Base-by-base conservation (phyloP, 2,329 filamentous ascomycete genomes). In the Alternaria rosae region DNA sequence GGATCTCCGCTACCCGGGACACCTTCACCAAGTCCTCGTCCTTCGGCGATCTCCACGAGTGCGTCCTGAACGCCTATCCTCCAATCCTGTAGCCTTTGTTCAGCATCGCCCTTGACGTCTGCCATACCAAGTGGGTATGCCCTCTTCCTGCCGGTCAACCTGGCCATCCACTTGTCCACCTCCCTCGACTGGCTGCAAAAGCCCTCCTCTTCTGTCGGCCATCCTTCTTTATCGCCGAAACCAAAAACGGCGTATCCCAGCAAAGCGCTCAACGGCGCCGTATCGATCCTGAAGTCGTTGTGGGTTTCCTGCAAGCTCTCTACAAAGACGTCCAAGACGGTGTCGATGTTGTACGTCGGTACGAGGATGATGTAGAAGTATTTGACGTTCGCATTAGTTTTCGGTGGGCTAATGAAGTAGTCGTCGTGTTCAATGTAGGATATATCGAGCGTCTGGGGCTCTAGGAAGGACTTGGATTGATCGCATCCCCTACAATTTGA, bases 101-200 rank as follows among this genome's bases (percentile, higher is more conserved):
- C 82, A 20, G 89, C 87, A 75, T 95, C 91, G n/a, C 81, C 85
- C 79, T 93, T 96, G 59, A 91, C 87, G 79, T 98, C 93, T 3
- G 91, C 93, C 85, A 94, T 90, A 5, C 95, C 95, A 7, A 98
- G 83, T 0, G 94, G 94, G 72, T 91, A 98, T 1, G 93, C 94
- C 75, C 94, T 86, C 81, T 94, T 97, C 64, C 91, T 87, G 2
- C 88, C 90, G 0, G 94, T 97, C 72, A 99, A 81, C 76, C 93
- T 96, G n/a, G 94, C 93, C 91, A 99, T 92, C 94, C 95, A 98
- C 76, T 89, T 93, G 77, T 99, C 94, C 4, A 96, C 85, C 69
- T 97, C 90, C 73, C 90, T 92, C 2, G 94, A 94, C 77, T 98
- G 94, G 65, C 92, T 93, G 77, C 94, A 97, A 80, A 94, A 99